Percentiles rank a stretch among this genome's conserved stretches.
These are phyloP conservation scores for Clitopilus passeckerianus DNA, from an alignment of 768 basidiomycete genomes.

Conservation along the genomic window DNA sequence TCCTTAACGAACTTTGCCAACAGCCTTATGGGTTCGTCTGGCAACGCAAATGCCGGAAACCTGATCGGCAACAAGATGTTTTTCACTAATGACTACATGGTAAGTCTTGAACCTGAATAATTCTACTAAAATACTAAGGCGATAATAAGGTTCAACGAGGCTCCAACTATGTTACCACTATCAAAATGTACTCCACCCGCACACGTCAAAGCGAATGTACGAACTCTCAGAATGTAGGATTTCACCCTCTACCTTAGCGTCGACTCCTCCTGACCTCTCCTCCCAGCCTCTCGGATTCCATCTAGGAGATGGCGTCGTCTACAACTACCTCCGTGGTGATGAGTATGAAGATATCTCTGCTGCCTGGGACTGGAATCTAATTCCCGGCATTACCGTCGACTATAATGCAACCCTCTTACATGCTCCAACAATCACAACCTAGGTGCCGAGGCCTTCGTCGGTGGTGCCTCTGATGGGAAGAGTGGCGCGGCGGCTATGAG, in stretches of 20 bases:
- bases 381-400: slow-evolving; percentile 69
- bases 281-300: slow-evolving; percentile 63
- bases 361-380: slow-evolving; percentile 74
- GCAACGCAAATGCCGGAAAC: slow-evolving; percentile 49
- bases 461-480: slow-evolving; percentile 56
- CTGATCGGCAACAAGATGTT: slow-evolving; percentile 60
- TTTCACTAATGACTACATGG: slow-evolving; percentile 68
- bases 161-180: slow-evolving; percentile 48
- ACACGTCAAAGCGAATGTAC: slow-evolving; percentile 60
- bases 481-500: slow-evolving; percentile 62
- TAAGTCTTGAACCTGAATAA: slow-evolving; percentile 14
- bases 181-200: slow-evolving; percentile 61
- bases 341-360: slow-evolving; percentile 75
- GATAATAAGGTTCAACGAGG: slow-evolving; percentile 55
- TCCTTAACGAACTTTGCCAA: slow-evolving; percentile 32
- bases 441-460: slow-evolving; percentile 58
- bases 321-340: slow-evolving; percentile 58
- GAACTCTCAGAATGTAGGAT: slow-evolving; percentile 53
- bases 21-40: slow-evolving; percentile 26
- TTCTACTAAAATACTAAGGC: neutral
- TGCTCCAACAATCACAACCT: slow-evolving; percentile 37
- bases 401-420: slow-evolving; percentile 50
- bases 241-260: neutral
- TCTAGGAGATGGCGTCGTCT: slow-evolving; percentile 58
- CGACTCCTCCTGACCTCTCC: neutral